Base-by-base conservation (phyloP, 805 yeast species). In the Zygotorulaspora danielsina region DNA sequence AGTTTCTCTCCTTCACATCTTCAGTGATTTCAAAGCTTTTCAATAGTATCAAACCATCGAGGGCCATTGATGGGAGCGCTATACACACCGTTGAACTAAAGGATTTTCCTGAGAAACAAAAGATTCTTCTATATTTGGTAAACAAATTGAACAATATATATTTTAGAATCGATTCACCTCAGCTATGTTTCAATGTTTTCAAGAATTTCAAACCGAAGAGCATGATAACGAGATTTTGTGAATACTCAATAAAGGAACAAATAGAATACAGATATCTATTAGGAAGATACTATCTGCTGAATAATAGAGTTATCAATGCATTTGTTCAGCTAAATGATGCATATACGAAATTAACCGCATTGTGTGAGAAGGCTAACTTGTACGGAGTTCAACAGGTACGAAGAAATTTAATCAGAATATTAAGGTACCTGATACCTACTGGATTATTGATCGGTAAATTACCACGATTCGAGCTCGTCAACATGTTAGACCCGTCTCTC, bases 271-370 rank as follows among this genome's bases (percentile, higher is more conserved):
- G 83, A 31, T 79, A 66, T 51, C 70, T 73, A 42, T 60, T 78
- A 22, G 79, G 81, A 3, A 67, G 76, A 31, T 81, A 73, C 49
- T 77, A 76, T 49, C 50, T 79, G 44, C 61, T 72, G 15, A 74
- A 77, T 45, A 66, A 71, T 40, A 76, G 76, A 46, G 60, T 79
- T 12, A 62, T 66, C 3, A 72, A 73, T 39, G 72, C 80, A 3
- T 75, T 67, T 49, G 58, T 61, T 21, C 84, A 81, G 53, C 62
- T 82, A 24, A 50, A 57, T n/a, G 75, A 78, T 76, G 73, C 84
- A 27, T 74, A 72, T 34, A 42, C 50, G 3, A 60, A 68, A 31
- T 64, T 59, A 17, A 22, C 44, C 10, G 21, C 73, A 35, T 67
- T 69, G 0, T 28, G 55, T 3, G 36, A 49, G 10, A 19, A 34